Base-by-base conservation (phyloP, 257 asterid genomes). In the Datura wrightii region DNA sequence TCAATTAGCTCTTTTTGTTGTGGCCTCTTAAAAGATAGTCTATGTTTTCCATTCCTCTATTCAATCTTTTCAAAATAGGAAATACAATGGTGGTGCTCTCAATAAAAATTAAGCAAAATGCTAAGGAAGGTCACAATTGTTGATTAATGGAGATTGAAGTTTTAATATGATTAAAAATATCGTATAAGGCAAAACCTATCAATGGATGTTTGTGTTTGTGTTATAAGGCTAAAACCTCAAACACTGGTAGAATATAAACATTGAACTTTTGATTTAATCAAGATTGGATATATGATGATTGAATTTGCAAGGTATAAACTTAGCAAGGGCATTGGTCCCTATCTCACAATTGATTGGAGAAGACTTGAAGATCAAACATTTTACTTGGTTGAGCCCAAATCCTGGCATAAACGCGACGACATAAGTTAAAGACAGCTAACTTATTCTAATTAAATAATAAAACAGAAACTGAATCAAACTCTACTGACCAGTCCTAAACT, bases 91-190 rank as follows among this genome's bases (percentile, higher is more conserved):
- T 34, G 18, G 42, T 65, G 8, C 67, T 63, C 42, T 65, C 0
- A 63, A 34, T 8, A 60, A 34, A 34, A 65, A 5, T 5, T 65
- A 10, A 34, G 72, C 72, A 65, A 36, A 34, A 65, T 10, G 18
- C 72, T 13, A 65, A 11, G 39, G 39, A 9, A 69, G 79, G 79
- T 71, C 56, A 5, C 2, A 71, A 44, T 39, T n/a, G 18, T n/a
- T 13, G 56, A 24, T 48, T 24, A 31, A 42, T 48, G 19, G 19
- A 11, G 60, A 74, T 48, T 74, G n/a, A 48, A 74, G 36, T 19
- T 74, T 74, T 74, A 19, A 74, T 48, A 16, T 74, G 60, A 74
- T 74, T 74, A 11, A 74, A 31, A 54, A 24, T 46, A 48, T 74
- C 1, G 13, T 13, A 4, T 14, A 37, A 66, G 24, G n/a, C 24